Conservation (phyloP, 306 rosid species). For the Luffa acutangula region DNA sequence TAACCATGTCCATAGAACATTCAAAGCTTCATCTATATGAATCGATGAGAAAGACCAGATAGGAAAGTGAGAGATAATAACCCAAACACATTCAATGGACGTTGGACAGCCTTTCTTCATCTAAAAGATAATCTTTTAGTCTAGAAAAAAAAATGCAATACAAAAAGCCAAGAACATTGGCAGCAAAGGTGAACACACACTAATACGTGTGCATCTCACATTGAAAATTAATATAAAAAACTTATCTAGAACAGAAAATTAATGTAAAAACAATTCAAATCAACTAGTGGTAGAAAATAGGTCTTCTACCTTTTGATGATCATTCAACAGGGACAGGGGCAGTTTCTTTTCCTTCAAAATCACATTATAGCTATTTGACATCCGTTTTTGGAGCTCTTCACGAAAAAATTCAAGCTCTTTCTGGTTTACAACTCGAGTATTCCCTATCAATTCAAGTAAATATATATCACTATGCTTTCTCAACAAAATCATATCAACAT, state of each 20-base stretch:
- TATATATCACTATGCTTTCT: background rate
- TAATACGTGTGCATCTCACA: background rate
- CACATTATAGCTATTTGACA: slow-evolving; percentile 64
- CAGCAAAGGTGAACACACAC: background rate
- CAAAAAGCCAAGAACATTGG: background rate
- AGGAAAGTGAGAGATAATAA: background rate
- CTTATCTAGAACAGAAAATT: background rate
- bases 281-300: background rate
- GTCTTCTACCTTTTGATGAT: slow-evolving; percentile 64
- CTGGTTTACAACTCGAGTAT: slow-evolving; percentile 72
- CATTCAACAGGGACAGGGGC: slow-evolving; percentile 69
- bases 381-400: slow-evolving; percentile 54
- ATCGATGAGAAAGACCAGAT: background rate
- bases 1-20: background rate
- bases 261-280: background rate
- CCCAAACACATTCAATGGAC: background rate
- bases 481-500: background rate
- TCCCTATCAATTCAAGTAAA: slow-evolving; percentile 29
- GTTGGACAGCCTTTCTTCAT: background rate
- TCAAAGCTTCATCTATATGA: background rate
- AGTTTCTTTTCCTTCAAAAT: slow-evolving; percentile 63
- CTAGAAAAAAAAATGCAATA: background rate
- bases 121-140: background rate
- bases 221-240: background rate
- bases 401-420: slow-evolving; percentile 72